phyloP scores from a whole-genome alignment of 2,329 filamentous ascomycete species.

The Microcera coccophila region DNA sequence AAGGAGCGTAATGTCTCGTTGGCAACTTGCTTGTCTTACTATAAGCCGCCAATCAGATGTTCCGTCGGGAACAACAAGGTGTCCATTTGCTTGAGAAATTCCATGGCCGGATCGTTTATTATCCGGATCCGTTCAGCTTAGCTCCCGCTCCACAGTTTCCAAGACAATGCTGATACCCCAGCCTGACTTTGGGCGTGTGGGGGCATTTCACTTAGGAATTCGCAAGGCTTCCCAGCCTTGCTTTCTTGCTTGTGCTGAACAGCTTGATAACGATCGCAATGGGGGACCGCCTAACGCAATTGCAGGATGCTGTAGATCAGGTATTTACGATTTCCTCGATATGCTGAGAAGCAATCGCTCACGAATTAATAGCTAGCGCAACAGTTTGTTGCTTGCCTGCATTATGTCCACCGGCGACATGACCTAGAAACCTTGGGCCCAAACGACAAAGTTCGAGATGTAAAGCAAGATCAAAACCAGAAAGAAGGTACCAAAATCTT shows the following conservation, averaged over 20 bases:
- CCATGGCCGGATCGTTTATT: conserved; percentile 28
- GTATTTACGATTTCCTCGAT: conserved; percentile 37
- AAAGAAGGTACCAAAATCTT: conserved; percentile 44
- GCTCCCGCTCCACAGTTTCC: conserved; percentile 18
- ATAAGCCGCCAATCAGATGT: conserved; percentile 21
- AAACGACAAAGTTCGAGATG: conserved; percentile 56
- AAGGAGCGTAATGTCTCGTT: conserved; percentile 12
- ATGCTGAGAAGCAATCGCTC: neutral
- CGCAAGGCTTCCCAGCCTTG: neutral
- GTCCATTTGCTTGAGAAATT: conserved; percentile 31
- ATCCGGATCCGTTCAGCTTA: conserved; percentile 19
- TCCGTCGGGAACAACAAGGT: conserved; percentile 32
- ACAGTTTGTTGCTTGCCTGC: conserved; percentile 64
- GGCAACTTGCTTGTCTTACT: neutral
- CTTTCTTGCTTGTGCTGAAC: conserved; percentile 1
- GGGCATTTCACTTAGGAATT: too few species aligned
- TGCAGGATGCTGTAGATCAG: conserved; percentile 82
- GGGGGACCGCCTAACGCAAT: conserved; percentile 74
- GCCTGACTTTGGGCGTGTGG: too few species aligned
- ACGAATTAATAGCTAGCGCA: conserved; percentile 54
- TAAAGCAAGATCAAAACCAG: conserved; percentile 51
- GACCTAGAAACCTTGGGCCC: conserved; percentile 58
- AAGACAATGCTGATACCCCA: neutral
- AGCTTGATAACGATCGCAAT: conserved; percentile 40
- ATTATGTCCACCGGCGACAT: conserved; percentile 65